Percentiles rank a stretch among this genome's conserved stretches.
phyloP scores from a whole-genome alignment of 208 protist species.

The Leptomonas pyrrhocoris region DNA sequence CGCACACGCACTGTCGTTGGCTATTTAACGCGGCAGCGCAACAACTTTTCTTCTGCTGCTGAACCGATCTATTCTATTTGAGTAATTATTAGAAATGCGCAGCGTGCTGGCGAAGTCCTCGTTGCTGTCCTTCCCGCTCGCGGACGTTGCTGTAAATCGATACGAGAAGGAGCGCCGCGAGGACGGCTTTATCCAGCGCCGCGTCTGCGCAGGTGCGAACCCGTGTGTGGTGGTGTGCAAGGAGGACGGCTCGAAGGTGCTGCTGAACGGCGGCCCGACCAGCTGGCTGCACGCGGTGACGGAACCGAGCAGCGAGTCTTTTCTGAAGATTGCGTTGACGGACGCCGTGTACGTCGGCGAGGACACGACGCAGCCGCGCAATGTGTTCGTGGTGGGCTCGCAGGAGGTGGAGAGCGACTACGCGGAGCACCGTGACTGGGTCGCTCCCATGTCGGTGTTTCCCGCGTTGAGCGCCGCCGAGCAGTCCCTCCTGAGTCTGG shows the following conservation, averaged over 20 bases:
- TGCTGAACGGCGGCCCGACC: constrained; percentile 13
- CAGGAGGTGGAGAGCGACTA: constrained; percentile 16
- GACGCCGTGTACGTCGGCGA: constrained; percentile 38
- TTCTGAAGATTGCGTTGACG: constrained; percentile 18
- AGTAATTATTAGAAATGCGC: too few species aligned
- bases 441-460: constrained; percentile 17
- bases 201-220: constrained; percentile 13
- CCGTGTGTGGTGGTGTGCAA: constrained; percentile 37
- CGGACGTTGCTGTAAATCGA: background rate
- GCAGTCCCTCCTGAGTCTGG: constrained; percentile 33
- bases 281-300: constrained; percentile 37
- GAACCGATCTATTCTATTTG: too few species aligned
- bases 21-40: too few species aligned
- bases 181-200: constrained; percentile 31
- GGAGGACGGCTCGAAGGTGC: constrained; percentile 27
- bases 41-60: too few species aligned
- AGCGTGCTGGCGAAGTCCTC: constrained; percentile 2
- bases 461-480: constrained; percentile 14
- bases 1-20: too few species aligned
- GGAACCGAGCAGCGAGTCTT: background rate
- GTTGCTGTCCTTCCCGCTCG: constrained; percentile 17
- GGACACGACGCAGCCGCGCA: constrained; percentile 20
- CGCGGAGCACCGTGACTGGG: constrained; percentile 11
- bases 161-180: constrained; percentile 33
- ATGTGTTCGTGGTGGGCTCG: constrained; percentile 35